A percentile compares a stretch with the other conserved stretches of the same genome.
Conservation (phyloP, 768 basidiomycete genomes). For the Russula earlei region DNA sequence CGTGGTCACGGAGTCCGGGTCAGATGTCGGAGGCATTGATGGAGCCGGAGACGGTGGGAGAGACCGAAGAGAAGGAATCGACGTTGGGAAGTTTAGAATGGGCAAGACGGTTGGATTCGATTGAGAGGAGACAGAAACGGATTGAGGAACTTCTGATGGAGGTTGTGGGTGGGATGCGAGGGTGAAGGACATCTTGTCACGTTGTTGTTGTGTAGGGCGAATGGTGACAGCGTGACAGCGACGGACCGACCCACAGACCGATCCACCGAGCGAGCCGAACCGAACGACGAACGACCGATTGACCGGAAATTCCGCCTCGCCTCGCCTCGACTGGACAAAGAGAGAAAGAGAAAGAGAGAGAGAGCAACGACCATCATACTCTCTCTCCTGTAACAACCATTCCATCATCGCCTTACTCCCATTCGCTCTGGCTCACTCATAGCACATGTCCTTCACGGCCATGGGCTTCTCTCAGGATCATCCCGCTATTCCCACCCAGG, state of each 20-base stretch:
- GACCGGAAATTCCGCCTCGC: conserved; percentile 6
- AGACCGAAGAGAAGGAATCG: conserved; percentile 25
- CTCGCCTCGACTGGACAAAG: not conserved
- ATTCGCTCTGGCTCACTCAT: conserved; percentile 5
- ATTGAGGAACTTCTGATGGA: conserved; percentile 37
- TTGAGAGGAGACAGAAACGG: conserved; percentile 38
- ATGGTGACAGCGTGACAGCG: too few relatives aligned
- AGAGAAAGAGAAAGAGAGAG: not conserved
- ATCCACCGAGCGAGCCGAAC: not conserved
- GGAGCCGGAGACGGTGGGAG: conserved; percentile 13
- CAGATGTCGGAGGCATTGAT: conserved; percentile 4
- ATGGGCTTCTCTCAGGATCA: conserved; percentile 19
- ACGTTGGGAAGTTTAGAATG: conserved; percentile 26
- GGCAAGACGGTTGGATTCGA: conserved; percentile 30
- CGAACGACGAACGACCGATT: not conserved
- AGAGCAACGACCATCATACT: not conserved
- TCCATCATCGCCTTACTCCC: not conserved
- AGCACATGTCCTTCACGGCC: not conserved
- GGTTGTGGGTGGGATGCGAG: conserved; percentile 2
- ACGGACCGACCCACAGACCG: not conserved
- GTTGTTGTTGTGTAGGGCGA: too few relatives aligned
- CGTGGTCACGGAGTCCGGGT: conserved; percentile 26
- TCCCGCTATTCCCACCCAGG: conserved; percentile 3
- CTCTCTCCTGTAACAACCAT: not conserved
- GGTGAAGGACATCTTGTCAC: too few relatives aligned